These are phyloP conservation scores for Phytophthora parvispora DNA, from an alignment of 352 stramenopile species.

Conservation along the genomic window DNA sequence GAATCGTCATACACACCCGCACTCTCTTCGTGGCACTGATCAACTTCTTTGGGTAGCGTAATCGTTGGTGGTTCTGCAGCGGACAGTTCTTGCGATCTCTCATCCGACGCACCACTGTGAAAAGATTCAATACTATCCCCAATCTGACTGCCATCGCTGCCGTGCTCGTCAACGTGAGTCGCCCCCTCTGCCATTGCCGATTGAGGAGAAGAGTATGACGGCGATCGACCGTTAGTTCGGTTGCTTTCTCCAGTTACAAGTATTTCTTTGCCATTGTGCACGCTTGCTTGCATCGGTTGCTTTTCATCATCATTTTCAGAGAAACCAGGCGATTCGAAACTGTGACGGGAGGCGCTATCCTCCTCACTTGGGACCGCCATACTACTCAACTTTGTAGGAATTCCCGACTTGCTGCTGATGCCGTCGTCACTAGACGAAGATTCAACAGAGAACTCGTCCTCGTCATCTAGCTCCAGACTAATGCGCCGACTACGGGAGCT, in stretches of 20 bases:
- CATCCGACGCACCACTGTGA: slow-evolving; percentile 9
- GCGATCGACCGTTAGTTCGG: slow-evolving; percentile 3
- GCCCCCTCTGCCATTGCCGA: not conserved
- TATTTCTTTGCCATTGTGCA: not conserved
- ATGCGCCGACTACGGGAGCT: slow-evolving; percentile 33
- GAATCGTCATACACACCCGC: slow-evolving; percentile 24
- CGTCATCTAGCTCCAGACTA: slow-evolving; percentile 67
- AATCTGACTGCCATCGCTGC: slow-evolving; percentile 3
- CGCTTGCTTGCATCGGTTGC: not conserved
- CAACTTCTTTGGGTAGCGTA: not conserved
- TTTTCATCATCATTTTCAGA: not conserved
- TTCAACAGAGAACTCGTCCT: slow-evolving; percentile 56
- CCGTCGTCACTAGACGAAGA: slow-evolving; percentile 16
- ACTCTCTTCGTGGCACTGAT: slow-evolving; percentile 16
- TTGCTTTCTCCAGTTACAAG: slow-evolving; percentile 7
- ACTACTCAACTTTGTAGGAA: not conserved
- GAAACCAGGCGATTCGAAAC: not conserved
- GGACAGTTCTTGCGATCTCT: not conserved
- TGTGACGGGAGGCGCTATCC: not conserved
- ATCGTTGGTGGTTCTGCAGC: not conserved
- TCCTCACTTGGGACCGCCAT: not conserved
- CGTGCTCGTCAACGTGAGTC: slow-evolving; percentile 4
- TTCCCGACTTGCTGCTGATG: not conserved
- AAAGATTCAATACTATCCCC: slow-evolving; percentile 27
- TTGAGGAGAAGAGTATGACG: not conserved